These are phyloP conservation scores for Podaxis rugospora DNA, from an alignment of 768 basidiomycete species.

Conservation along the genomic window DNA sequence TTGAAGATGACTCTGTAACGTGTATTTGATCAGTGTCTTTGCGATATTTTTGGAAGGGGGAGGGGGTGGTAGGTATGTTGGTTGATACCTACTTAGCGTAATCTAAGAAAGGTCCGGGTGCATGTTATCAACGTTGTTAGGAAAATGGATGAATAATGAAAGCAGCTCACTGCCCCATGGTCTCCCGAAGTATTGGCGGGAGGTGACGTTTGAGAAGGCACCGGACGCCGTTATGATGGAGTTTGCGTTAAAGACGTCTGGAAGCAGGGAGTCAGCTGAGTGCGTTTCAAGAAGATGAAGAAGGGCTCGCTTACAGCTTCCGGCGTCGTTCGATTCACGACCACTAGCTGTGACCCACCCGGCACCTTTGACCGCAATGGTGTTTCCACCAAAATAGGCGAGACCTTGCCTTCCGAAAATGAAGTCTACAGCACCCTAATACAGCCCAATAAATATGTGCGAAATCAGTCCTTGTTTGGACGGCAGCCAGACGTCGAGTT, in stretches of 20 bases:
- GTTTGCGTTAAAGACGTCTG: conserved; percentile 42
- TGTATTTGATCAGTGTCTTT: not conserved
- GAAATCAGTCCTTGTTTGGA: not conserved
- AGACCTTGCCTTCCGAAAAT: conserved; percentile 42
- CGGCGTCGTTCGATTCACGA: conserved; percentile 36
- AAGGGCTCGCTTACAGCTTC: conserved; percentile 36
- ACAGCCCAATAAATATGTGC: not conserved
- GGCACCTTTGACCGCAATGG: conserved; percentile 37
- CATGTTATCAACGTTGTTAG: not conserved
- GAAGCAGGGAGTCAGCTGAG: not conserved
- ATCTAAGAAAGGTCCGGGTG: conserved; percentile 20
- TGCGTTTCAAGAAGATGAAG: not conserved
- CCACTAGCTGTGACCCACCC: conserved; percentile 49
- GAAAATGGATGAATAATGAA: conserved; percentile 1
- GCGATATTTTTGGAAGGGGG: not conserved
- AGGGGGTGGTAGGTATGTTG: not conserved
- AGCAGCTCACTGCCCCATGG: conserved; percentile 41
- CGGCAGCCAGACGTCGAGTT: no score
- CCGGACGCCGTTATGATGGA: conserved; percentile 36
- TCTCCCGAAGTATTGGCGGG: conserved; percentile 38
- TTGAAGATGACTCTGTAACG: conserved; percentile 41
- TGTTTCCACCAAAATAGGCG: conserved; percentile 47
- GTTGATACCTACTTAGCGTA: conserved; percentile 35
- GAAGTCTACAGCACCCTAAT: conserved; percentile 46
- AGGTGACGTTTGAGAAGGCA: conserved; percentile 30